Evolutionary conservation across 2,329 filamentous ascomycete genomes (phyloP).

Genomic region (Penicillium crustosum): DNA sequence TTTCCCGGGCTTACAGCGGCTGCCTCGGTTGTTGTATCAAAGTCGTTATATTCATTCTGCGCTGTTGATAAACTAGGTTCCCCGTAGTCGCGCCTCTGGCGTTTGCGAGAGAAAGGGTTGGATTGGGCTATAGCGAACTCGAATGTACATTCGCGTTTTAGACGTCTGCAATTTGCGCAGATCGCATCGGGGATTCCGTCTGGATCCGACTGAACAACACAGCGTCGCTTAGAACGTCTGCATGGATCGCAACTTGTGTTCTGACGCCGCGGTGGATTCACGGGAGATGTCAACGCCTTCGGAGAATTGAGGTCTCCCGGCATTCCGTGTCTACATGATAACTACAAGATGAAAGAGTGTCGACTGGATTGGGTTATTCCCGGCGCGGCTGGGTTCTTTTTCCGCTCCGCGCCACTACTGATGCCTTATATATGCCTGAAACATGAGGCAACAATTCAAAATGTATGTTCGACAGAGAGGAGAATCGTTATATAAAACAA

Average conservation of each 20-base stretch:
- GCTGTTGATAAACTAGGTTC: neutral
- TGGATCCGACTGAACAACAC: slow-evolving; percentile 13
- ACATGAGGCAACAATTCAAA: neutral
- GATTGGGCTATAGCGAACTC: slow-evolving; percentile 16
- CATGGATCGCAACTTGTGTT: slow-evolving; percentile 29
- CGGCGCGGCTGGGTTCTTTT: neutral
- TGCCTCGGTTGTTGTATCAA: neutral
- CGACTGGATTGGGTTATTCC: neutral
- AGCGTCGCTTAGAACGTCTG: slow-evolving; percentile 29
- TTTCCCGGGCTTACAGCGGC: neutral
- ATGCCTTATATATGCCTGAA: neutral
- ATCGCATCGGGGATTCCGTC: neutral
- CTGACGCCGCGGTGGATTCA: slow-evolving; percentile 19
- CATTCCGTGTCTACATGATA: slow-evolving; percentile 10
- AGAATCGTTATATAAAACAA: no score
- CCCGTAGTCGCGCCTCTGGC: neutral
- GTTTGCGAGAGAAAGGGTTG: neutral
- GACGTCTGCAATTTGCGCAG: slow-evolving; percentile 23
- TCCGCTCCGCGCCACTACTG: neutral
- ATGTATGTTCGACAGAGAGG: neutral
- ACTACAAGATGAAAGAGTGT: neutral
- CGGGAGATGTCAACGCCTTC: neutral
- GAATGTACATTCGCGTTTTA: slow-evolving; percentile 24
- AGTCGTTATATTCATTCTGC: neutral
- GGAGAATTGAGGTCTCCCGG: slow-evolving; percentile 1